A percentile compares a stretch with the other conserved stretches of the same genome.
These are phyloP conservation scores for Micractinium sp. DNA, from an alignment of 139 green algal genomes.

Conservation along the genomic window DNA sequence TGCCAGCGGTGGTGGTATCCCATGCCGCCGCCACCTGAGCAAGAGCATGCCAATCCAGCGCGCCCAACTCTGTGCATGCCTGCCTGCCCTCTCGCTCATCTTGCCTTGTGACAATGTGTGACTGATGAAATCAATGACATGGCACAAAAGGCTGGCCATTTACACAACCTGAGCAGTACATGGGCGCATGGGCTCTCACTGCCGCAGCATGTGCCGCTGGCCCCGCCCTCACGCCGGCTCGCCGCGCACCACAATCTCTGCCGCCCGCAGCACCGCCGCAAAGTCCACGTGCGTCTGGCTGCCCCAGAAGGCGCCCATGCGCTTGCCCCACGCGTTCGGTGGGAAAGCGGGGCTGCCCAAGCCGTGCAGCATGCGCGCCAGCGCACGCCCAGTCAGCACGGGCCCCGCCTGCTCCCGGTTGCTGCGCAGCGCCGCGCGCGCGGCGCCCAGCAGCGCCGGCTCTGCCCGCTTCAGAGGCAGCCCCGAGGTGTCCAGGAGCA, in stretches of 20 bases:
- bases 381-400: slow-evolving; percentile 25
- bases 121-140: too few relatives aligned
- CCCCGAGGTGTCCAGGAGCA: slow-evolving; percentile 29
- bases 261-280: slow-evolving; percentile 42
- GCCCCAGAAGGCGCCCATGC: slow-evolving; percentile 61
- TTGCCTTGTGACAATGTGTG: too few relatives aligned
- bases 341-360: slow-evolving; percentile 71
- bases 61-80: too few relatives aligned
- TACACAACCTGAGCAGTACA: too few relatives aligned
- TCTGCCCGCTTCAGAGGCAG: slow-evolving; percentile 39
- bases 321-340: slow-evolving; percentile 58
- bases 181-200: too few relatives aligned
- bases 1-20: too few relatives aligned
- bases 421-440: slow-evolving; percentile 28
- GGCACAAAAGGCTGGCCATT: too few relatives aligned
- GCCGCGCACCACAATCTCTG: slow-evolving; percentile 20
- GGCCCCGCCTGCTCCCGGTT: slow-evolving; percentile 28
- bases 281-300: slow-evolving; percentile 59
- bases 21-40: too few relatives aligned
- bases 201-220: too few relatives aligned
- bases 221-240: neutral
- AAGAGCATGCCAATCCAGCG: too few relatives aligned
- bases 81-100: too few relatives aligned
- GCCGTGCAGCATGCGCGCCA: slow-evolving; percentile 78
- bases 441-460: slow-evolving; percentile 26